phyloP scores from a whole-genome alignment of 371 early-diverging fungal species.

The Apophysomyces elegans region DNA sequence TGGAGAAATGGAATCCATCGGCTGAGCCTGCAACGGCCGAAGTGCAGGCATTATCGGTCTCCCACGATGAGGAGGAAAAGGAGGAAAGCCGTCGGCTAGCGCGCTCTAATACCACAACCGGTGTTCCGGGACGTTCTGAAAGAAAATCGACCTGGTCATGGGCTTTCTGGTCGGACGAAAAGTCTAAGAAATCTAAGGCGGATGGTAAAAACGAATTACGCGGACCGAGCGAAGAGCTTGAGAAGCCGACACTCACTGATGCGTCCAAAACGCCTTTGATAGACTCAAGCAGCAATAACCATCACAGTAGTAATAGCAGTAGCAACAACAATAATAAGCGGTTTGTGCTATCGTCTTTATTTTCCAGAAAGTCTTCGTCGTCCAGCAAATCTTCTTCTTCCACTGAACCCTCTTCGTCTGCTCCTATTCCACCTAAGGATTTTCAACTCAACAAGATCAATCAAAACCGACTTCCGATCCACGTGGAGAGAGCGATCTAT shows the following conservation, averaged over 20 bases:
- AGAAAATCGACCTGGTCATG: slow-evolving; percentile 32
- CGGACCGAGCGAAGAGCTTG: background rate
- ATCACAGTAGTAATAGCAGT: background rate
- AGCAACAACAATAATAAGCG: slow-evolving; percentile 10
- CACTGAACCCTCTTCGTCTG: slow-evolving; percentile 10
- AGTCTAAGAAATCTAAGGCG: slow-evolving; percentile 17
- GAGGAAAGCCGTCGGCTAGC: background rate
- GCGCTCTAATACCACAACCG: background rate
- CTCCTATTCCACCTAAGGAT: slow-evolving; percentile 43
- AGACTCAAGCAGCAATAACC: background rate
- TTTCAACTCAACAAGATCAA: slow-evolving; percentile 64
- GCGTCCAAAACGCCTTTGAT: background rate
- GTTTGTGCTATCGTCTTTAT: slow-evolving; percentile 28
- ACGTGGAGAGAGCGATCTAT: slow-evolving; percentile 88
- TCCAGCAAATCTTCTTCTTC: slow-evolving; percentile 1
- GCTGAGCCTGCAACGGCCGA: slow-evolving; percentile 11
- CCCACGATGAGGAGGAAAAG: background rate
- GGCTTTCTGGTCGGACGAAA: slow-evolving; percentile 23
- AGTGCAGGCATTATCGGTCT: slow-evolving; percentile 10
- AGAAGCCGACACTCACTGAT: background rate
- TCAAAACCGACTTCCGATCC: slow-evolving; percentile 73
- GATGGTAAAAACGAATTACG: slow-evolving; percentile 10
- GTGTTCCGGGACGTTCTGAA: slow-evolving; percentile 9
- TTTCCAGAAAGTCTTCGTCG: slow-evolving; percentile 23
- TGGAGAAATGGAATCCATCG: background rate